Evolutionary conservation across 495 filamentous ascomycete species (phyloP).

Genomic region (Xylaria palmicola): DNA sequence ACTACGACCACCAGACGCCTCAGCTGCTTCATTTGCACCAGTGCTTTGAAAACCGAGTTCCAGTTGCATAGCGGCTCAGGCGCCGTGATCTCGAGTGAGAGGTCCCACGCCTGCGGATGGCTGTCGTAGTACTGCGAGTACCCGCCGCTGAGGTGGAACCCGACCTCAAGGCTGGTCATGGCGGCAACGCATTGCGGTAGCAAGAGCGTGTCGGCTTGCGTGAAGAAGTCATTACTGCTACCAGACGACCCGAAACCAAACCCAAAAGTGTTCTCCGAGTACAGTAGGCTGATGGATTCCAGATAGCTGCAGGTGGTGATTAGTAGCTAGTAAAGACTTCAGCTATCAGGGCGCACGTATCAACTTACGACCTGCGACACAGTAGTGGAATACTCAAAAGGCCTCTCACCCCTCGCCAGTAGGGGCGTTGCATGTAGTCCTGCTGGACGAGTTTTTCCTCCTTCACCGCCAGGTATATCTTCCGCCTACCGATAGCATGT

Average conservation of each 20-base stretch:
- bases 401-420: slow-evolving; percentile 6
- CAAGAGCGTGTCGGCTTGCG: slow-evolving; percentile 9
- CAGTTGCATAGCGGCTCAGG: slow-evolving; percentile 10
- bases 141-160: slow-evolving; percentile 17
- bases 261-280: slow-evolving; percentile 16
- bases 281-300: slow-evolving; percentile 15
- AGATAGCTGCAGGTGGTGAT: slow-evolving; percentile 4
- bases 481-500: slow-evolving; percentile 9
- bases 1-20: slow-evolving; percentile 13
- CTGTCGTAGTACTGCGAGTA: slow-evolving; percentile 17
- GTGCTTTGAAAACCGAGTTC: slow-evolving; percentile 14
- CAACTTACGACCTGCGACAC: slow-evolving; percentile 15
- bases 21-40: slow-evolving; percentile 11
- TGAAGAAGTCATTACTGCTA: slow-evolving; percentile 15
- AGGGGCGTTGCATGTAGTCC: slow-evolving; percentile 3
- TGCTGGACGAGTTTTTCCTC: slow-evolving; percentile 10
- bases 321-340: not conserved
- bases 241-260: slow-evolving; percentile 13
- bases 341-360: not conserved
- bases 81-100: slow-evolving; percentile 11
- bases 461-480: slow-evolving; percentile 13
- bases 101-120: slow-evolving; percentile 13
- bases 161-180: slow-evolving; percentile 18
- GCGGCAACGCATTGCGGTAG: slow-evolving; percentile 14
- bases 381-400: slow-evolving; percentile 10